Percentiles rank a stretch among this genome's conserved stretches.
phyloP scores from a whole-genome alignment of 1,139 yeast genomes.

The Hyphopichia burtonii region DNA sequence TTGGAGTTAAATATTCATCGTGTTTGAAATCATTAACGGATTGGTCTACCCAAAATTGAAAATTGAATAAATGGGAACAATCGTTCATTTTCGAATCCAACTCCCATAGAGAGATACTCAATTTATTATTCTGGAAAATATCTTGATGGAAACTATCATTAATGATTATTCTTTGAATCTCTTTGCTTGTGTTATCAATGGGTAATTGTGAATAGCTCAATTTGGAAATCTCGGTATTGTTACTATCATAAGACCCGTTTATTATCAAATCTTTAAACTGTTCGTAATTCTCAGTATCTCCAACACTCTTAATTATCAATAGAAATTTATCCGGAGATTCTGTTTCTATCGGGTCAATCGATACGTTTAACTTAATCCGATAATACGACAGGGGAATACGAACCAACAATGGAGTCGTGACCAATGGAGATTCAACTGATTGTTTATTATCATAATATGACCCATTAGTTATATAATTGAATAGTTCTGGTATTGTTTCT shows the following conservation, averaged over 20 bases:
- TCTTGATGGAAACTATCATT: constrained; percentile 27
- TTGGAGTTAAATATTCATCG: not conserved
- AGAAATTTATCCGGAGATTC: constrained; percentile 16
- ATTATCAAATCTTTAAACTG: constrained; percentile 9
- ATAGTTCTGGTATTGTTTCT: constrained; percentile 12
- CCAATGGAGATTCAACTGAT: constrained; percentile 1
- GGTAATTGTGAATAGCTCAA: constrained; percentile 27
- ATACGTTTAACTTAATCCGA: constrained; percentile 27
- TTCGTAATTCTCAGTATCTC: constrained; percentile 10
- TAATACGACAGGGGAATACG: constrained; percentile 20
- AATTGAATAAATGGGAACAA: constrained; percentile 24
- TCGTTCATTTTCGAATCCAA: constrained; percentile 15
- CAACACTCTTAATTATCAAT: constrained; percentile 26
- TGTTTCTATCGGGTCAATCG: constrained; percentile 14
- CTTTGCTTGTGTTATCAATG: constrained; percentile 15
- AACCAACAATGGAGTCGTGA: constrained; percentile 26
- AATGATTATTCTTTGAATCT: constrained; percentile 26
- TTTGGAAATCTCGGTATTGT: constrained; percentile 26
- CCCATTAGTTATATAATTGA: constrained; percentile 26
- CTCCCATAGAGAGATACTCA: constrained; percentile 33
- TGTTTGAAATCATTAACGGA: not conserved
- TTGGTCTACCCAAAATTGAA: constrained; percentile 30
- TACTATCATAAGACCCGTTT: constrained; percentile 1
- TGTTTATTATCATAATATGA: constrained; percentile 1
- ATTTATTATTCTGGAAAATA: constrained; percentile 16